Base-by-base conservation (phyloP, 345 rosid species). In the Linum lewisii region DNA sequence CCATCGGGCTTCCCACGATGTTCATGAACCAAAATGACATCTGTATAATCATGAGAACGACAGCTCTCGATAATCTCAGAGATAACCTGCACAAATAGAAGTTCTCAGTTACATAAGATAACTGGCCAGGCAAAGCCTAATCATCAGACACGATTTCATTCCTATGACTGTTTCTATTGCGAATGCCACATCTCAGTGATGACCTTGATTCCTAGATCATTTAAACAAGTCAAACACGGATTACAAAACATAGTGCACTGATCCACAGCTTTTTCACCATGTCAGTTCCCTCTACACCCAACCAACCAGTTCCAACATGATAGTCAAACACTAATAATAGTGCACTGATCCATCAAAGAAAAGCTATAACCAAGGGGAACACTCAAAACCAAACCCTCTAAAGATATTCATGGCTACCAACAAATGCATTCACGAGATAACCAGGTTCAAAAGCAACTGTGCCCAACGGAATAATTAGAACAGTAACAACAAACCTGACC, bases 1-100 rank as follows among this genome's bases (percentile, higher is more conserved):
- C 88, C 86, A 62, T 85, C 97, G 15, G 95, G 99, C 47, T 79
- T 84, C 69, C 97, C 97, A 26, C 95, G 95, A 73, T 83, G 87
- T 61, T 87, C 92, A 69, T 82, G 86, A 67, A 93, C 95, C 73
- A 93, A 68, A 69, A 93, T 80, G 38, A 93, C 90, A 81, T 93
- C 97, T 10, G 95, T 84, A 70, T 77, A 93, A 64, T 85, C 99
- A 72, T 85, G 95, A 0, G 94, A 73, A 0, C 95, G 86, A 34
- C 92, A 89, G 7, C 89, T 79, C 75, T 85, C 97, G 64, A 93
- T 81, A 68, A 89, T 87, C 79, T 93, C 97, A 65, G 94, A 77
- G 61, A 89, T 77, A 66, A 89, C 92, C 95, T 93, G 78, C 76
- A 77, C n/a, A 10, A 45, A 47, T 7, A 60, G 47, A 24, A 24